A percentile compares a stretch with the other conserved stretches of the same genome.
Conservation (phyloP, 2,329 filamentous ascomycete species). For the Endocalyx cinctus region DNA sequence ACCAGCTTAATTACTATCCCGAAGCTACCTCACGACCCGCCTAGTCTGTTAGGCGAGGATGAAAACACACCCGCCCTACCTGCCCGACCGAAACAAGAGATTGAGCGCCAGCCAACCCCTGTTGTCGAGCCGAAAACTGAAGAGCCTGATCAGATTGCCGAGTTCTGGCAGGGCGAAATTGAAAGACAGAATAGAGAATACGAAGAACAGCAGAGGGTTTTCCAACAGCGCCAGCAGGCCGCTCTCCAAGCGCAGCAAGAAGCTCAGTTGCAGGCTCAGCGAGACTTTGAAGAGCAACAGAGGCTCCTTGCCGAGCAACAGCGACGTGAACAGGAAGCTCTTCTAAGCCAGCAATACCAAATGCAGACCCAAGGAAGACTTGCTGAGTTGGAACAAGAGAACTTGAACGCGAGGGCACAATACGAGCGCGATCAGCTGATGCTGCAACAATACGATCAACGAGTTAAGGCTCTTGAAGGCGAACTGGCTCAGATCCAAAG, state of each 20-base stretch:
- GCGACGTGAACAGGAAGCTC: conserved; percentile 81
- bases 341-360: conserved; percentile 82
- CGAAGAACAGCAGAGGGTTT: conserved; percentile 83
- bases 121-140: conserved; percentile 63
- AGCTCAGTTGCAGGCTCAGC: conserved; percentile 77
- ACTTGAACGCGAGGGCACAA: conserved; percentile 87
- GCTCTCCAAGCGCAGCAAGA: conserved; percentile 78
- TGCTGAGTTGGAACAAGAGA: conserved; percentile 91
- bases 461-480: conserved; percentile 86
- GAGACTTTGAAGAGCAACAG: conserved; percentile 96
- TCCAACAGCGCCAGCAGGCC: conserved; percentile 82
- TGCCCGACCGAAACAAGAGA: conserved; percentile 71
- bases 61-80: conserved; percentile 80
- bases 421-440: conserved; percentile 97
- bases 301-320: conserved; percentile 83
- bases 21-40: conserved; percentile 90
- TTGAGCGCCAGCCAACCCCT: conserved; percentile 63
- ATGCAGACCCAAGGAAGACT: conserved; percentile 95
- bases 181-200: conserved; percentile 90
- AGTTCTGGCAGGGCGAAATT: conserved; percentile 96
- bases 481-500: conserved; percentile 78
- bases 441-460: conserved; percentile 92
- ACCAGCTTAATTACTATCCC: conserved; percentile 95
- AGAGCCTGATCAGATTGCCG: conserved; percentile 90
- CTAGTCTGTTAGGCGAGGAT: conserved; percentile 81